A percentile compares a stretch with the other conserved stretches of the same genome.
Conservation (phyloP, 495 filamentous ascomycete species). For the Talaromyces trachyspermus region DNA sequence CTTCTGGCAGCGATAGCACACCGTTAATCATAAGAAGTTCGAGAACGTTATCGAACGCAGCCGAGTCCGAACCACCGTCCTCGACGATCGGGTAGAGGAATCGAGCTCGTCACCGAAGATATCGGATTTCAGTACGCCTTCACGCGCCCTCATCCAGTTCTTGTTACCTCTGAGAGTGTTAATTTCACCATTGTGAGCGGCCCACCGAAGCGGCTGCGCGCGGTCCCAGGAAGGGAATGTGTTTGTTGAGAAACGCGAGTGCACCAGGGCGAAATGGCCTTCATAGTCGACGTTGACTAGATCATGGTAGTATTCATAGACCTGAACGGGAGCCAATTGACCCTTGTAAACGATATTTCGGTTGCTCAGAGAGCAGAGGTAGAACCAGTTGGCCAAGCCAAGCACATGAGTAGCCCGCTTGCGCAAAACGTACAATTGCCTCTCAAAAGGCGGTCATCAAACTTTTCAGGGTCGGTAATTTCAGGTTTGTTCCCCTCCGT, state of each 20-base stretch:
- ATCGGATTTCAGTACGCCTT: slow-evolving; percentile 90
- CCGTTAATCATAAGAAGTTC: slow-evolving; percentile 95
- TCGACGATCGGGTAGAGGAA: slow-evolving; percentile 90
- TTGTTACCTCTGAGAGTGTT: slow-evolving; percentile 98
- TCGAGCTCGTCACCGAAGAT: slow-evolving; percentile 93
- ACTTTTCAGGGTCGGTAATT: slow-evolving; percentile 66
- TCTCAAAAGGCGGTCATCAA: slow-evolving; percentile 85
- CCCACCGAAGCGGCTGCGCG: slow-evolving; percentile 94
- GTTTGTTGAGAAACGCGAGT: slow-evolving; percentile 98
- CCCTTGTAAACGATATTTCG: slow-evolving; percentile 99
- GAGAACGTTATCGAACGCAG: slow-evolving; percentile 96
- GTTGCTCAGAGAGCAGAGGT: slow-evolving; percentile 94
- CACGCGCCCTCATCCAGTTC: slow-evolving; percentile 99
- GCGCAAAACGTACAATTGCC: slow-evolving; percentile 87
- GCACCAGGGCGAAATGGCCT: slow-evolving; percentile 94
- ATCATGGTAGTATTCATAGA: slow-evolving; percentile 99
- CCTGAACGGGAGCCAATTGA: slow-evolving; percentile 89
- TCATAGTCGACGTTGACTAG: slow-evolving; percentile 96
- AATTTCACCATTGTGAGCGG: slow-evolving; percentile 98
- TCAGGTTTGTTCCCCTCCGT: slow-evolving; percentile 84
- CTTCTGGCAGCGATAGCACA: slow-evolving; percentile 92
- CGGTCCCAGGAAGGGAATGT: slow-evolving; percentile 99
- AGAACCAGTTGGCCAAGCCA: slow-evolving; percentile 98
- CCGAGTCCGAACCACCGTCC: slow-evolving; percentile 95
- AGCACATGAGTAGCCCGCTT: slow-evolving; percentile 94